Percentiles rank a stretch among this genome's conserved stretches.
Evolutionary conservation across 192 early-diverging fungal genomes (phyloP).

Genomic region (Globomyces pollinis-pini): DNA sequence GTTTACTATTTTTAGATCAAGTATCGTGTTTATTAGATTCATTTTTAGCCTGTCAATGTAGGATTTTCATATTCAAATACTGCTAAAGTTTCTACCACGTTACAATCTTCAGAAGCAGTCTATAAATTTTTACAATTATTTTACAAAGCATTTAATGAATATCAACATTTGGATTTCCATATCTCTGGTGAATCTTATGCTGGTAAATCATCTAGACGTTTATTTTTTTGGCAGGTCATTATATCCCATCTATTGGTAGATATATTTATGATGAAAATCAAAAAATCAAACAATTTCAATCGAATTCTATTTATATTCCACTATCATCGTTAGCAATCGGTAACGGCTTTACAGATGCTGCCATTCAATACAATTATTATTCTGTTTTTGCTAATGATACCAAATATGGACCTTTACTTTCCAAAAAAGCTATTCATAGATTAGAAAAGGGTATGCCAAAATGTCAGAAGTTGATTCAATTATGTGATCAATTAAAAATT

Average conservation of each 20-base stretch:
- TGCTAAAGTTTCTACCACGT: constrained; percentile 61
- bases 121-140: constrained; percentile 92
- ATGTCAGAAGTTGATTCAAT: too few relatives aligned
- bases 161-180: constrained; percentile 68
- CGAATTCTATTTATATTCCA: too few relatives aligned
- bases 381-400: constrained; percentile 33
- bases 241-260: constrained; percentile 80
- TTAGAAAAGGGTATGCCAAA: constrained; percentile 69
- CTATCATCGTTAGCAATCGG: constrained; percentile 63
- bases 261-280: constrained; percentile 23
- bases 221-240: too few relatives aligned
- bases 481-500: too few relatives aligned
- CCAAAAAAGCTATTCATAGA: constrained; percentile 58
- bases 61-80: constrained; percentile 75
- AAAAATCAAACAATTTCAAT: constrained; percentile 13
- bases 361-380: constrained; percentile 84
- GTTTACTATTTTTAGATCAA: constrained; percentile 43
- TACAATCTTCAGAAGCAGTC: constrained; percentile 74
- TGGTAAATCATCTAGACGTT: too few relatives aligned
- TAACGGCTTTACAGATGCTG: constrained; percentile 84
- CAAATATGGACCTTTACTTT: constrained; percentile 63
- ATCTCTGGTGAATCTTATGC: constrained; percentile 60
- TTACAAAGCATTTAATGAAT: constrained; percentile 75
- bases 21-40: constrained; percentile 2
- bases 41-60: constrained; percentile 27